These are phyloP conservation scores for Globisporangium perplexum DNA, from an alignment of 352 stramenopile genomes.

Conservation along the genomic window DNA sequence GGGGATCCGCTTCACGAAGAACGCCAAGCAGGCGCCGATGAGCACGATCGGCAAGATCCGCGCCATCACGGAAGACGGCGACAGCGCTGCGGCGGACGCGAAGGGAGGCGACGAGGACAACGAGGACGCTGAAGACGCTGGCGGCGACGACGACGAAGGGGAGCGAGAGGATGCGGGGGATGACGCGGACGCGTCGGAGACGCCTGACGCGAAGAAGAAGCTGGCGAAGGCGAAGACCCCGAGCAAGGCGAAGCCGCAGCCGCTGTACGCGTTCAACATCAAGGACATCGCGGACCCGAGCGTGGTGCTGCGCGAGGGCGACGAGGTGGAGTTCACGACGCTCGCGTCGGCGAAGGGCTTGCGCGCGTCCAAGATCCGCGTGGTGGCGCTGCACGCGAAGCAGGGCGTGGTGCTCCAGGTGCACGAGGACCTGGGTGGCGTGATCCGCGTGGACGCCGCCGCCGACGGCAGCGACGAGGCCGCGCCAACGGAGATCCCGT, in stretches of 20 bases:
- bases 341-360: conserved; percentile 36
- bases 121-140: conserved; percentile 16
- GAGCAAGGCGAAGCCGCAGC: not conserved
- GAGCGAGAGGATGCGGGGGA: conserved; percentile 17
- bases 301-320: conserved; percentile 58
- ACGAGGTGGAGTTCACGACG: conserved; percentile 65
- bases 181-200: conserved; percentile 5
- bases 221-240: conserved; percentile 12
- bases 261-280: conserved; percentile 54
- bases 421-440: conserved; percentile 40
- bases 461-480: conserved; percentile 7
- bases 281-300: conserved; percentile 51
- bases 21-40: conserved; percentile 25
- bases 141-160: conserved; percentile 11
- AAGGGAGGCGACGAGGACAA: conserved; percentile 9
- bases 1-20: conserved; percentile 27
- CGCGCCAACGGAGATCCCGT: conserved; percentile 26
- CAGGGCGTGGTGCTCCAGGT: conserved; percentile 51
- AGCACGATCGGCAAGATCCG: conserved; percentile 61
- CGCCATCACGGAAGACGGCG: conserved; percentile 8
- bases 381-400: conserved; percentile 48
- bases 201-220: conserved; percentile 8
- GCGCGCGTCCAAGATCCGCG: conserved; percentile 45
- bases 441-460: conserved; percentile 44
- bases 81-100: conserved; percentile 2